phyloP scores from a whole-genome alignment of 148 eudicot species.

The Chenopodium formosanum region DNA sequence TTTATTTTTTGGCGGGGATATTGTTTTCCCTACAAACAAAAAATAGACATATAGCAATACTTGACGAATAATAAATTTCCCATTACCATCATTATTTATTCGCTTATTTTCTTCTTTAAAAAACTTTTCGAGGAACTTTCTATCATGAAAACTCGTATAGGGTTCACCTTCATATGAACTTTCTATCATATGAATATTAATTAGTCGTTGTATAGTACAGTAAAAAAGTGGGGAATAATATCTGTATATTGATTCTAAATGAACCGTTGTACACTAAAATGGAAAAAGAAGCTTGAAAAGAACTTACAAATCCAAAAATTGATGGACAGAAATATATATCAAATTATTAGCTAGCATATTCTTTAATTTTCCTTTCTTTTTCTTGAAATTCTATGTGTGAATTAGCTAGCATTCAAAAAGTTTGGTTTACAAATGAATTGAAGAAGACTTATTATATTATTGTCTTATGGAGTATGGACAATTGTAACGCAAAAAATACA shows the following conservation, averaged over 20 bases:
- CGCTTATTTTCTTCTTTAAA: background rate
- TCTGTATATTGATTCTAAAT: slow-evolving; percentile 19
- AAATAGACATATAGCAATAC: background rate
- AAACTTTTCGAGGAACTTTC: slow-evolving; percentile 19
- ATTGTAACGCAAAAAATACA: slow-evolving; percentile 21
- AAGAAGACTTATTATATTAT: background rate
- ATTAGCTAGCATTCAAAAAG: background rate
- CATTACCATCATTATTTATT: background rate
- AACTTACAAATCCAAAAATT: slow-evolving; percentile 9
- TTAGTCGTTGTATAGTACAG: slow-evolving; percentile 12
- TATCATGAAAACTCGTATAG: slow-evolving; percentile 17
- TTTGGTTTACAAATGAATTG: background rate
- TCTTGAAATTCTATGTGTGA: slow-evolving; percentile 9
- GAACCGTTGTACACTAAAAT: slow-evolving; percentile 19
- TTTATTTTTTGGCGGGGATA: no score
- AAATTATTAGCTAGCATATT: slow-evolving; percentile 9
- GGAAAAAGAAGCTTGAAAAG: slow-evolving; percentile 15
- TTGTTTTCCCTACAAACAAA: no score
- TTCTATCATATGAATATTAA: slow-evolving; percentile 9
- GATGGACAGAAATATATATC: slow-evolving; percentile 14
- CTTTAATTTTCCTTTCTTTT: background rate
- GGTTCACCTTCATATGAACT: slow-evolving; percentile 6
- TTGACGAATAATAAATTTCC: background rate
- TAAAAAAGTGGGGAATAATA: slow-evolving; percentile 20
- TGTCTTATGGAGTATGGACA: background rate